phyloP scores from a whole-genome alignment of 163 green algal genomes.

The Scenedesmus sp. region DNA sequence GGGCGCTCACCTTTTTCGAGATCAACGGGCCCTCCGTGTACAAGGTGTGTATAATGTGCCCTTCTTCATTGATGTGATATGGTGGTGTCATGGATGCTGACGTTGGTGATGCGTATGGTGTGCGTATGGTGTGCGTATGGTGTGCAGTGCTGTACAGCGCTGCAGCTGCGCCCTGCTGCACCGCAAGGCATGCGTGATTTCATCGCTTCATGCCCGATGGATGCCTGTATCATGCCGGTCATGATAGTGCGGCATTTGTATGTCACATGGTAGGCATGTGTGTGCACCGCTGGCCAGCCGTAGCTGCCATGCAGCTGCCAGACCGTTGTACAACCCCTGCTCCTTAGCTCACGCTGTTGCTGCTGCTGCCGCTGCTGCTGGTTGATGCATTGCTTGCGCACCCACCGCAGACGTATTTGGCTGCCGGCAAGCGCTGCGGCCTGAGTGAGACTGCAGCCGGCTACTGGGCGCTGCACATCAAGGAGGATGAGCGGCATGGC shows the following conservation, averaged over 20 bases:
- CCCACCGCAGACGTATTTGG: slow-evolving; percentile 57
- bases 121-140: neutral
- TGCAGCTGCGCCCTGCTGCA: too few species aligned
- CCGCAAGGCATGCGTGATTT: too few species aligned
- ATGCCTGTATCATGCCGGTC: too few species aligned
- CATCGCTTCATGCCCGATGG: too few species aligned
- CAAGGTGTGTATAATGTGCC: neutral
- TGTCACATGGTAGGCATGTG: too few species aligned
- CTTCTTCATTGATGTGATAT: neutral
- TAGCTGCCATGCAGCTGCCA: too few species aligned
- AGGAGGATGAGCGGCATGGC: slow-evolving; percentile 78
- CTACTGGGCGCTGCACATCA: slow-evolving; percentile 74
- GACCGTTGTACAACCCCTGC: neutral
- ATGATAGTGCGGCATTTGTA: too few species aligned
- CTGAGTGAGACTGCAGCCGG: slow-evolving; percentile 53
- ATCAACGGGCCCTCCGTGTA: slow-evolving; percentile 55
- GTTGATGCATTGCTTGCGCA: slow-evolving; percentile 44
- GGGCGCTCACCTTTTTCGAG: slow-evolving; percentile 75
- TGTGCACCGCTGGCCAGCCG: too few species aligned
- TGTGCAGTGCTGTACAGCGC: too few species aligned
- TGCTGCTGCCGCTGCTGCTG: slow-evolving; percentile 29
- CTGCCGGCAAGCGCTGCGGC: slow-evolving; percentile 58
- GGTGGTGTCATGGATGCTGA: neutral
- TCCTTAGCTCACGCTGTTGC: neutral
- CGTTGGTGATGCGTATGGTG: neutral